Evolutionary conservation across 352 stramenopile species (phyloP), one percentile per base, ranked within the genome.

Genomic region (Blastocystis sp.): DNA sequence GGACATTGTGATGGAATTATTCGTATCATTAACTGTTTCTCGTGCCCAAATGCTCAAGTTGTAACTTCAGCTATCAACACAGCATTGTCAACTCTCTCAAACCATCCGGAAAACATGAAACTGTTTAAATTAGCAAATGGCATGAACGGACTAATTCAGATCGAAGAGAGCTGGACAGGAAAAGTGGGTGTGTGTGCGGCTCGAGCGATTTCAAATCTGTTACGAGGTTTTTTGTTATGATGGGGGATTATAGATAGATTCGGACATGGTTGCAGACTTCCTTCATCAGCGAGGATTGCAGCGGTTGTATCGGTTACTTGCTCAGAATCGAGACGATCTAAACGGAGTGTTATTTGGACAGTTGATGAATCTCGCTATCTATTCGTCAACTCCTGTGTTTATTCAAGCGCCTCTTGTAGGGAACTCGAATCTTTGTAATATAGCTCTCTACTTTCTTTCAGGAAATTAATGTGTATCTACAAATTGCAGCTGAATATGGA

Each of bases 261-360:
- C n/a, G 8, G 24, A 30, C 16, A 85, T 85, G 73, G 73, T 85
- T 26, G 50, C 34, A 13, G 43, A 65, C 13, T 85, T 85, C 26
- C 50, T 85, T 30, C 54, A 68, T 5, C 73, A 66, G 34, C 73
- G 34, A 3, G 73, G 73, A 26, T 47, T 85, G 56, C 11, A 66
- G 50, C 73, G 73, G 7, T 11, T 66, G 73, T 37, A 68, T 6
- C 20, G 30, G 0, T 24, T 85, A 34, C 43, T 85, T 20, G 26
- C 26, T 18, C 73, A 85, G 30, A 24, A 45, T 45, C 73, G 55
- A 2, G n/a, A 39, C 6, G 50, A 85, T 13, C 73, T 85, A 30
- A 66, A 26, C 18, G 73, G 73, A n/a, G 20, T 85, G 9, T 37
- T 85, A 2, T 85, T 65, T 43, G 73, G 73, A 47, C 73, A 85